Base-by-base conservation (phyloP, 2,329 filamentous ascomycete species). In the Cercospora sp. region DNA sequence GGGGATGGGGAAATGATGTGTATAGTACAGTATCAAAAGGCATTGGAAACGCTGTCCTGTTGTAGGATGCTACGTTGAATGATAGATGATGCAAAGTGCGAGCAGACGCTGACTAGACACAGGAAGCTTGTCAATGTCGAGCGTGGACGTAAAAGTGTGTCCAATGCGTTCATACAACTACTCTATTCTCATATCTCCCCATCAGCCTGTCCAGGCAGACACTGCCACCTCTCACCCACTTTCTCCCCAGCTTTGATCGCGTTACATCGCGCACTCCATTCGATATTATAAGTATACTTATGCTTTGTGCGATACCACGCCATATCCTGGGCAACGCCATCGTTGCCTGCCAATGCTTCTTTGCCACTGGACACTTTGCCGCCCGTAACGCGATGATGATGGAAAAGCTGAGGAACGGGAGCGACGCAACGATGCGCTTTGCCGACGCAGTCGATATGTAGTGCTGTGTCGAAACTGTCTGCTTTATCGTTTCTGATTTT, bases 221-320 rank as follows among this genome's bases (percentile, higher is more conserved):
- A 68, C 42, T 63, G 30, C 68, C 68, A 70, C 16, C 28, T 33
- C 16, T 64, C 53, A 5, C 59, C 68, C 18, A 68, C 2, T 30
- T 60, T 61, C 51, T 70, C 66, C 1, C 68, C 68, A 20, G 63
- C 45, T 18, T 58, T 31, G 7, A 48, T 40, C 16, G 68, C 68
- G 53, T 66, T 66, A 51, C 68, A 70, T 8, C 63, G 16, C 28
- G 68, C 68, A 57, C 68, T 68, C 68, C 68, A 69, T n/a, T 69
- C 68, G 6, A 68, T 55, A 61, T 69, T 68, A 40, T 65, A 69
- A 12, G 68, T 68, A 31, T 65, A 68, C 36, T 67, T 68, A 48
- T 70, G 68, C 42, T 51, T 65, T 6, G 33, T 59, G n/a, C 48
- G 57, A 64, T 65, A 70, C 68, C 68, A 70, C 9, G 13, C 20